Evolutionary conservation across 2,329 filamentous ascomycete species (phyloP).

Genomic region (Lasiodiplodia gonubiensis): DNA sequence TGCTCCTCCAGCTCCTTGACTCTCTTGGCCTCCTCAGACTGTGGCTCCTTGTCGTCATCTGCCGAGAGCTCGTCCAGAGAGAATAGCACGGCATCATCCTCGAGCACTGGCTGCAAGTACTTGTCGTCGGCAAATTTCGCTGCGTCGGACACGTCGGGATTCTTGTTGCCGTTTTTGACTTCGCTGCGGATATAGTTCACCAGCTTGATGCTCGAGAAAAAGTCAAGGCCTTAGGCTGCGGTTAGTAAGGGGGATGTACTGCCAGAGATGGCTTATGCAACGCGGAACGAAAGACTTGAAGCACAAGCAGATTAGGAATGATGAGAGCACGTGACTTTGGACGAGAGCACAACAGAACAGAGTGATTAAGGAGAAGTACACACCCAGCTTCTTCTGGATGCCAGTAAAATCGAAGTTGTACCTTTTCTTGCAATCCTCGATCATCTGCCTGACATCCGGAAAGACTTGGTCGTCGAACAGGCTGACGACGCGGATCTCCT

Average conservation of each 20-base stretch:
- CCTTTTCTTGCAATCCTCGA: conserved; percentile 44
- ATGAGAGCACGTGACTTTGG: conserved; percentile 11
- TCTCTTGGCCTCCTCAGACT: conserved; percentile 35
- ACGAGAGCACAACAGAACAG: neutral
- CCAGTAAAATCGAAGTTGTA: conserved; percentile 51
- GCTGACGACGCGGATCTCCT: conserved; percentile 46
- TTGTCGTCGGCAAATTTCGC: conserved; percentile 75
- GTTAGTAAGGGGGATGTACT: neutral
- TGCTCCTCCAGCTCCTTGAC: conserved; percentile 29
- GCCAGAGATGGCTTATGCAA: neutral
- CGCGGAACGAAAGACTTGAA: neutral
- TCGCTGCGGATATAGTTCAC: conserved; percentile 57
- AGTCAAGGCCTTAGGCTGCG: conserved; percentile 47
- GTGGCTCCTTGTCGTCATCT: neutral
- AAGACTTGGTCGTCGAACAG: conserved; percentile 46
- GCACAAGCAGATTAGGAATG: neutral
- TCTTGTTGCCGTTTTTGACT: conserved; percentile 44
- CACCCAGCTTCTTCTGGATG: conserved; percentile 45
- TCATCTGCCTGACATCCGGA: conserved; percentile 40
- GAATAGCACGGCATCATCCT: conserved; percentile 89
- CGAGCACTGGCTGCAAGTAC: conserved; percentile 81
- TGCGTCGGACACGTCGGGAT: conserved; percentile 64
- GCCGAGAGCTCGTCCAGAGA: conserved; percentile 75
- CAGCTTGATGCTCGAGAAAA: conserved; percentile 52
- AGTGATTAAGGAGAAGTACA: conserved; percentile 29